Evolutionary conservation across 2,329 filamentous ascomycete species (phyloP).

Genomic region (Tolypocladium album): DNA sequence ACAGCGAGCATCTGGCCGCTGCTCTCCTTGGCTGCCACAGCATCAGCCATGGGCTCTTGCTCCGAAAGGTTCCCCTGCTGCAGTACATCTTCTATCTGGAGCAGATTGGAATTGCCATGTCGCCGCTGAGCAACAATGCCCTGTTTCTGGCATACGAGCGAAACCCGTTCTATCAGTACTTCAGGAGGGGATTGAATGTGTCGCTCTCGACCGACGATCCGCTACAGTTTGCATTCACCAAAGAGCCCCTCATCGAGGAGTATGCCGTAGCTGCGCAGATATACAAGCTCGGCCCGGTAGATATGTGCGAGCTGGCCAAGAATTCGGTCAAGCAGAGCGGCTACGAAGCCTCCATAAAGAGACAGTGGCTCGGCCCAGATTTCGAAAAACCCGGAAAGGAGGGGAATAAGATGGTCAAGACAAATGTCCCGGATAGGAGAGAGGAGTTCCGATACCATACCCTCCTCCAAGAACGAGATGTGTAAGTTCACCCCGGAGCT

Average conservation of each 20-base stretch:
- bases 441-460: constrained; percentile 87
- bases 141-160: constrained; percentile 93
- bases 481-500: constrained; percentile 46
- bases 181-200: constrained; percentile 87
- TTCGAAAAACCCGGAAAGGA: constrained; percentile 68
- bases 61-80: constrained; percentile 86
- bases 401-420: constrained; percentile 91
- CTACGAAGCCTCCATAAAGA: constrained; percentile 81
- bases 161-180: constrained; percentile 93
- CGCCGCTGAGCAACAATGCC: constrained; percentile 95
- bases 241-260: constrained; percentile 94
- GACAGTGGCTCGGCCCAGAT: constrained; percentile 77
- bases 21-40: constrained; percentile 89
- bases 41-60: constrained; percentile 86
- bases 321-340: constrained; percentile 93
- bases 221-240: constrained; percentile 95
- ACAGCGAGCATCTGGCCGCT: constrained; percentile 90
- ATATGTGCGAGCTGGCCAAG: constrained; percentile 97
- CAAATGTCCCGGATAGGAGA: constrained; percentile 87
- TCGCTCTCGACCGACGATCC: constrained; percentile 95
- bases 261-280: constrained; percentile 98
- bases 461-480: constrained; percentile 67
- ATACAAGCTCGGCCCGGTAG: constrained; percentile 91
- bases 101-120: constrained; percentile 98
- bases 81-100: constrained; percentile 98